phyloP scores from a whole-genome alignment of 2,329 filamentous ascomycete species.

The Pseudogymnoascus sp. region DNA sequence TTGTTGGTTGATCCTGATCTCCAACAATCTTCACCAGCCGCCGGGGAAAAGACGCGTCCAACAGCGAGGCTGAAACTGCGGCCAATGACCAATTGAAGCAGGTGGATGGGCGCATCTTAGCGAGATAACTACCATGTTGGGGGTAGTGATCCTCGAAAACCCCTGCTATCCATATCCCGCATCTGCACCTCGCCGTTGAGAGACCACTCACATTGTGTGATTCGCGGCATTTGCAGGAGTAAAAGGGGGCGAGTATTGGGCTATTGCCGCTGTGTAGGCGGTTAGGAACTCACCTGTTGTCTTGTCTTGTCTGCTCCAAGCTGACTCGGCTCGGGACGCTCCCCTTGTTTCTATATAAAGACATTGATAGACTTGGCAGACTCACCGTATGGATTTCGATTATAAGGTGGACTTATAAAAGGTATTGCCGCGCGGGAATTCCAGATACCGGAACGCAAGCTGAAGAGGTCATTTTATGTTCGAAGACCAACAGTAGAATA shows the following conservation, averaged over 20 bases:
- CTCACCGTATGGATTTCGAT: background rate
- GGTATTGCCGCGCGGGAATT: background rate
- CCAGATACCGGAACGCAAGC: background rate
- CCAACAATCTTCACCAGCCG: background rate
- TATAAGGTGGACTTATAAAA: background rate
- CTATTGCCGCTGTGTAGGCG: background rate
- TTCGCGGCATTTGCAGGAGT: background rate
- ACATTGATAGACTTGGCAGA: background rate
- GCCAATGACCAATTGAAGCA: background rate
- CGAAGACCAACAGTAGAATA: background rate
- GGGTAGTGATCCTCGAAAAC: background rate
- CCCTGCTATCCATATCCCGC: background rate
- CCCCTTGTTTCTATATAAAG: conserved; percentile 4
- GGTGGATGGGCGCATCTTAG: background rate
- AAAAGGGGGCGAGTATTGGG: background rate
- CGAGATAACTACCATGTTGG: background rate
- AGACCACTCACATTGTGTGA: background rate
- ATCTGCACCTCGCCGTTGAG: background rate
- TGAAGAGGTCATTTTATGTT: background rate
- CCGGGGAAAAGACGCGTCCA: background rate
- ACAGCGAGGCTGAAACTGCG: background rate
- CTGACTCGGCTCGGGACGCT: background rate
- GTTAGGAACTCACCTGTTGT: background rate
- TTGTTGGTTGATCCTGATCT: background rate
- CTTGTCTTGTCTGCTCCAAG: background rate